phyloP scores from a whole-genome alignment of 2,329 filamentous ascomycete species.

The Colletotrichum sp. region DNA sequence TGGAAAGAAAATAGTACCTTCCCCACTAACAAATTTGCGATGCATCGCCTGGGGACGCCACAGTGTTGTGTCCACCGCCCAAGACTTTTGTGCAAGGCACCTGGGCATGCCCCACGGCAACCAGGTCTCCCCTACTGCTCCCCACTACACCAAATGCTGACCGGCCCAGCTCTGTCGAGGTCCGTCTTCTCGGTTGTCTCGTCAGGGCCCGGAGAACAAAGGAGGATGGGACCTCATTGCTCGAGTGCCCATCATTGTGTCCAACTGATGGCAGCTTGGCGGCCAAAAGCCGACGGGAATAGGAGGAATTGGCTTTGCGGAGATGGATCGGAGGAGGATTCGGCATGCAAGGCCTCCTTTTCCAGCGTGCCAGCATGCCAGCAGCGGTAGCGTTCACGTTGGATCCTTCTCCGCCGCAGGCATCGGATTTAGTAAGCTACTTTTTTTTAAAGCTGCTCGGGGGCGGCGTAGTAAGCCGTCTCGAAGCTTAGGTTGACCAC shows the following conservation, averaged over 20 bases:
- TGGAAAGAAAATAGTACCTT: background rate
- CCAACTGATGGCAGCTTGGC: background rate
- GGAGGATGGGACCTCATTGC: background rate
- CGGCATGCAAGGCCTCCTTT: background rate
- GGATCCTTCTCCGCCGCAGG: background rate
- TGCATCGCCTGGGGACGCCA: background rate
- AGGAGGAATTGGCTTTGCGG: background rate
- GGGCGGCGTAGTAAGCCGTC: background rate
- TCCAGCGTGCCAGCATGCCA: background rate
- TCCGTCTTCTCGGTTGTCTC: background rate
- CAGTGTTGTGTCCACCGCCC: background rate
- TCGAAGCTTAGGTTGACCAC: conserved; percentile 1
- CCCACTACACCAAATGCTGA: background rate
- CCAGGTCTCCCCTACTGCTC: background rate
- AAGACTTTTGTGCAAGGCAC: background rate
- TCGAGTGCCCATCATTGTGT: background rate
- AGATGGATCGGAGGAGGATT: background rate
- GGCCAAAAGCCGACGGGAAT: background rate
- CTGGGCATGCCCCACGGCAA: background rate
- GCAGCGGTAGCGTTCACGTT: background rate
- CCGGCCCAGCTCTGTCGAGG: background rate
- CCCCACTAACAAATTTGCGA: conserved; percentile 1
- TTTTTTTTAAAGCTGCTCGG: background rate
- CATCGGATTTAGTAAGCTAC: background rate
- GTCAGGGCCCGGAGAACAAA: background rate